Percentiles rank a stretch among this genome's conserved stretches.
These are phyloP conservation scores for Kodamaea sp. DNA, from an alignment of 1,139 yeast species.

Conservation along the genomic window DNA sequence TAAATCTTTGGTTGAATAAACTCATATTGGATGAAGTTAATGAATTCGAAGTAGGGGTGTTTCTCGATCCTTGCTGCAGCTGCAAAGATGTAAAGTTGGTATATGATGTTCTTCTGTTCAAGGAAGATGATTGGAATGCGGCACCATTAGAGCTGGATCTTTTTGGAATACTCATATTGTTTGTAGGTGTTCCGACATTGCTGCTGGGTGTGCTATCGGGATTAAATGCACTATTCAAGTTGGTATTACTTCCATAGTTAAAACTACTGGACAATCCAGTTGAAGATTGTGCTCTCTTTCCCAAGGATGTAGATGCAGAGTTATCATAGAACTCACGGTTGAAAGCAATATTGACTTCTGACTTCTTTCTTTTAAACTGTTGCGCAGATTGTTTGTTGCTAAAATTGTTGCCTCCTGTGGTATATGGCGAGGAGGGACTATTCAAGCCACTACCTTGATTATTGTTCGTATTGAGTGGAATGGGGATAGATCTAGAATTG, in stretches of 20 bases:
- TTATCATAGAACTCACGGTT: constrained; percentile 14
- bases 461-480: constrained; percentile 18
- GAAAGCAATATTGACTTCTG: constrained; percentile 30
- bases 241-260: constrained; percentile 2
- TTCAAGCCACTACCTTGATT: constrained; percentile 8
- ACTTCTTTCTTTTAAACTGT: constrained; percentile 46
- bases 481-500: constrained; percentile 28
- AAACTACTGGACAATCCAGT: constrained; percentile 12
- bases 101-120: constrained; percentile 23
- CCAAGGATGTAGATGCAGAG: constrained; percentile 12
- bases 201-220: constrained; percentile 4
- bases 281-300: constrained; percentile 15
- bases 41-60: constrained; percentile 17
- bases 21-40: constrained; percentile 31
- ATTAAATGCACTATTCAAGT: constrained; percentile 1
- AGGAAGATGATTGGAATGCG: constrained; percentile 23
- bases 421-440: constrained; percentile 26
- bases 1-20: constrained; percentile 28
- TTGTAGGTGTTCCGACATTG: constrained; percentile 3
- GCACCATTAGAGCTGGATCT: constrained; percentile 6
- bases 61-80: constrained; percentile 5
- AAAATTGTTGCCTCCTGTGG: constrained; percentile 14
- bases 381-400: constrained; percentile 19
- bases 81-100: constrained; percentile 17
- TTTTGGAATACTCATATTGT: constrained; percentile 7